Evolutionary conservation across 371 early-diverging fungal genomes (phyloP).

Genomic region (Mortierella sp.): DNA sequence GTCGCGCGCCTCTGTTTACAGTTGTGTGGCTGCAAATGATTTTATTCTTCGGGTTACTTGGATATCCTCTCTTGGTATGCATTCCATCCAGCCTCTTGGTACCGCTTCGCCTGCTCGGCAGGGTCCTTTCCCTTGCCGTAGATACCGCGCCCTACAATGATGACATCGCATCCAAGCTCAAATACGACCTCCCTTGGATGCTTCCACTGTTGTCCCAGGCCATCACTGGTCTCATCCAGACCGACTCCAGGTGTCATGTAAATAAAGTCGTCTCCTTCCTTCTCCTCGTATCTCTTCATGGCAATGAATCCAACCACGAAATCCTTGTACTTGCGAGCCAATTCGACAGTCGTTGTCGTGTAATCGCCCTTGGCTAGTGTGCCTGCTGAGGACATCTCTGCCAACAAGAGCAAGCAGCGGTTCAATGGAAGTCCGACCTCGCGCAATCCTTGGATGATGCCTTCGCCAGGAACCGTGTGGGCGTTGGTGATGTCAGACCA

Average conservation of each 20-base stretch:
- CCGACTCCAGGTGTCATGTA: constrained; percentile 96
- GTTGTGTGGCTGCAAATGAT: constrained; percentile 10
- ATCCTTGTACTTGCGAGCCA: constrained; percentile 87
- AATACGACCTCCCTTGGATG: constrained; percentile 88
- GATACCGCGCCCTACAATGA: constrained; percentile 97
- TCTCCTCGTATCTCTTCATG: constrained; percentile 71
- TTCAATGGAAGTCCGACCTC: constrained; percentile 86
- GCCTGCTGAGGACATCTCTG: constrained; percentile 97
- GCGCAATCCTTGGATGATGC: constrained; percentile 90
- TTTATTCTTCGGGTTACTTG: too few species aligned
- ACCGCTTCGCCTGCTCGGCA: constrained; percentile 78
- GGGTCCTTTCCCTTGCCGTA: constrained; percentile 84
- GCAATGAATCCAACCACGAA: constrained; percentile 97
- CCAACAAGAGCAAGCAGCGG: constrained; percentile 87
- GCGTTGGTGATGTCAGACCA: constrained; percentile 97
- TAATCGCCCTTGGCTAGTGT: constrained; percentile 84
- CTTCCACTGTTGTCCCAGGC: constrained; percentile 94
- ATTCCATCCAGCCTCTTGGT: constrained; percentile 93
- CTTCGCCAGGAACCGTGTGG: constrained; percentile 95
- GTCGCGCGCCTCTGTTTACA: background rate
- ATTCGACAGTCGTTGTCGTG: constrained; percentile 84
- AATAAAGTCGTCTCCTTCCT: constrained; percentile 82
- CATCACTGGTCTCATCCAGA: constrained; percentile 84
- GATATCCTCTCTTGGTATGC: constrained; percentile 81
- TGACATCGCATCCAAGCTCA: constrained; percentile 90